These are phyloP conservation scores for Aspergillus fumigatus DNA, from an alignment of 2,329 filamentous ascomycete genomes.

Conservation along the genomic window DNA sequence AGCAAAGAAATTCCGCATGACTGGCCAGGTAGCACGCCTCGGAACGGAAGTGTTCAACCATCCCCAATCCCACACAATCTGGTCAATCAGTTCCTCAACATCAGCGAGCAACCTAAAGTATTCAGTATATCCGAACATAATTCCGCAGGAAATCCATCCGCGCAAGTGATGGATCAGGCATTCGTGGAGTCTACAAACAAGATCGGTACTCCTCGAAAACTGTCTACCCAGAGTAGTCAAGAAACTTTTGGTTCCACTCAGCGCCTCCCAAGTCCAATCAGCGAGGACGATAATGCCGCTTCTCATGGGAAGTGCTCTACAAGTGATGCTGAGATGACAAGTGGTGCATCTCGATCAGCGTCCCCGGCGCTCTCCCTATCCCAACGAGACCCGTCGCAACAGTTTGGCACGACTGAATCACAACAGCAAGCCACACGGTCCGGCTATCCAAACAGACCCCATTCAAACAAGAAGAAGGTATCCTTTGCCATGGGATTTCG, in stretches of 20 bases:
- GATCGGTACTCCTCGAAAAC: not conserved
- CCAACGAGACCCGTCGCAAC: not conserved
- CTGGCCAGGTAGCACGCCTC: conserved; percentile 17
- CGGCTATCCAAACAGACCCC: not conserved
- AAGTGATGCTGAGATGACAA: conserved; percentile 17
- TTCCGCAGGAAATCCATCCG: conserved; percentile 8
- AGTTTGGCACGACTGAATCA: not conserved
- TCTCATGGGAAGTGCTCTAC: conserved; percentile 4
- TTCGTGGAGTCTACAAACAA: not conserved
- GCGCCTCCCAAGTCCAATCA: conserved; percentile 39
- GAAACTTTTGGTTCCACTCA: conserved; percentile 18
- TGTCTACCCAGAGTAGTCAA: conserved; percentile 2
- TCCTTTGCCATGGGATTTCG: conserved; percentile 75
- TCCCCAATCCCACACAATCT: conserved; percentile 28
- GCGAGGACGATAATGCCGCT: conserved; percentile 28
- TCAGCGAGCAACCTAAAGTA: conserved; percentile 25
- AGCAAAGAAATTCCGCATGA: conserved; percentile 16
- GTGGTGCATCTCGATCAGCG: conserved; percentile 4
- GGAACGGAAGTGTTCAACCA: conserved; percentile 16
- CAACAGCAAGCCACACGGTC: not conserved
- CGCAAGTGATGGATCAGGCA: not conserved
- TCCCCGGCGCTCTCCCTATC: not conserved
- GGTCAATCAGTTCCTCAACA: conserved; percentile 27
- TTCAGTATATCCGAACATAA: conserved; percentile 29
- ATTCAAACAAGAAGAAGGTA: conserved; percentile 45